Base-by-base conservation (phyloP, 139 green algal genomes). In the Chlorokybus atmophyticus region DNA sequence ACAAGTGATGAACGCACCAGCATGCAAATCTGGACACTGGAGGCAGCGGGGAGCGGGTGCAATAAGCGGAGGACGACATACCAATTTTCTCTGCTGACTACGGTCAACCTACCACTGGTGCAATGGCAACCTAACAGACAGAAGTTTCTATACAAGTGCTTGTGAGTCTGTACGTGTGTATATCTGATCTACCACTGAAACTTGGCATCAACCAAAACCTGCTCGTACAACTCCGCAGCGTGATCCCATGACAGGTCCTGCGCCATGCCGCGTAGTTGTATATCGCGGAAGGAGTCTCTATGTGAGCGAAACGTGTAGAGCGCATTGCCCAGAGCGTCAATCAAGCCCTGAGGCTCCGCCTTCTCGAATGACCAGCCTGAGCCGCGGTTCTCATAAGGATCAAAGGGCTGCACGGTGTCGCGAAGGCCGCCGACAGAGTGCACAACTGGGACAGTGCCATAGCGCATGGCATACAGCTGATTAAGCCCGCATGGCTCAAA, bases 401-500 rank as follows among this genome's bases (percentile, higher is more conserved):
- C 49, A 47, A 65, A 80, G 1, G 50, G 32, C 14, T 50, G 4
- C 3, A 81, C 74, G 10, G 74, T 81, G 63, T 94, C 86, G 0
- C 75, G 58, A 17, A 94, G 67, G 4, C 86, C 86, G 2, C 86
- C 86, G 0, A 84, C 88, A 3, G 80, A 72, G 62, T 87, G 79
- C 7, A 84, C 85, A 1, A 94, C 74, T 5, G 85, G 85, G 2
- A 94, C 70, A 0, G 85, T 93, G 49, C 85, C 85, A 59, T 93
- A 93, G 1, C 50, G 55, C 73, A 81, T 78, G 10, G 75, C 75
- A 52, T 80, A 80, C 19, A 81, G 59, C 66, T 93, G 85, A 52
- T 87, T 94, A 6, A 94, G 73, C 1, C 85, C 85, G 64, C 85
- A 94, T 0, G 85, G 85, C 80, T 94, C 85, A 59, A 94, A 94